A percentile compares a stretch with the other conserved stretches of the same genome.
These are phyloP conservation scores for Elasticomyces elasticus DNA, from an alignment of 495 filamentous ascomycete genomes.

Conservation along the genomic window DNA sequence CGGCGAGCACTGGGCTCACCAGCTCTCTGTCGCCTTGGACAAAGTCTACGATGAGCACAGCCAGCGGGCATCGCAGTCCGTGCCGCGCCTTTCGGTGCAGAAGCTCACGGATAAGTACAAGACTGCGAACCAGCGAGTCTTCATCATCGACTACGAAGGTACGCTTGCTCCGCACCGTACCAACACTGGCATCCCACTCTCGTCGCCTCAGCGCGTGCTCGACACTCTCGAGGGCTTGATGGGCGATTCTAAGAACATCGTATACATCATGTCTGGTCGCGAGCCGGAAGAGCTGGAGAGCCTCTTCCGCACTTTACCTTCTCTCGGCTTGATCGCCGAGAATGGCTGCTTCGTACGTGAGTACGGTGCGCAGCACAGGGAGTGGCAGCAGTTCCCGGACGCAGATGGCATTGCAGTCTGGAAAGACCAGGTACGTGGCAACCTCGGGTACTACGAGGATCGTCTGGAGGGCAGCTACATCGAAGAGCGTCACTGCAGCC, in stretches of 20 bases:
- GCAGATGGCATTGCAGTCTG: constrained; percentile 53
- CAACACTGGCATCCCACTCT: constrained; percentile 66
- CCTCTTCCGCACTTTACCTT: constrained; percentile 64
- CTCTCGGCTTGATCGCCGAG: constrained; percentile 79
- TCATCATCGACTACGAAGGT: constrained; percentile 87
- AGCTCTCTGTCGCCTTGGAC: constrained; percentile 56
- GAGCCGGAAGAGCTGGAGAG: constrained; percentile 78
- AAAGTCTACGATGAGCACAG: constrained; percentile 73
- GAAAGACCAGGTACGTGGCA: constrained; percentile 67
- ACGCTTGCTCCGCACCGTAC: constrained; percentile 79
- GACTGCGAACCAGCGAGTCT: constrained; percentile 54
- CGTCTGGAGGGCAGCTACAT: constrained; percentile 78
- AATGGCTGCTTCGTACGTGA: constrained; percentile 82
- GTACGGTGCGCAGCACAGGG: constrained; percentile 39
- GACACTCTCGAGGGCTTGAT: constrained; percentile 70
- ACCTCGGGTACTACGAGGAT: constrained; percentile 77
- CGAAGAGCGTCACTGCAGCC: constrained; percentile 74
- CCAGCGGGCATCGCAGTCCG: constrained; percentile 67
- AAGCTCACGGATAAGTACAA: constrained; percentile 55
- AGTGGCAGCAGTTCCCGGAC: constrained; percentile 70
- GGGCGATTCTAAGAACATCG: constrained; percentile 65
- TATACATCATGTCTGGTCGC: constrained; percentile 86
- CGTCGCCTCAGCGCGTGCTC: constrained; percentile 72
- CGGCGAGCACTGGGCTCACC: constrained; percentile 69
- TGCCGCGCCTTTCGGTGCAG: constrained; percentile 67